Conservation (phyloP, 208 protist genomes). For the Leishmania gerbilli region DNA sequence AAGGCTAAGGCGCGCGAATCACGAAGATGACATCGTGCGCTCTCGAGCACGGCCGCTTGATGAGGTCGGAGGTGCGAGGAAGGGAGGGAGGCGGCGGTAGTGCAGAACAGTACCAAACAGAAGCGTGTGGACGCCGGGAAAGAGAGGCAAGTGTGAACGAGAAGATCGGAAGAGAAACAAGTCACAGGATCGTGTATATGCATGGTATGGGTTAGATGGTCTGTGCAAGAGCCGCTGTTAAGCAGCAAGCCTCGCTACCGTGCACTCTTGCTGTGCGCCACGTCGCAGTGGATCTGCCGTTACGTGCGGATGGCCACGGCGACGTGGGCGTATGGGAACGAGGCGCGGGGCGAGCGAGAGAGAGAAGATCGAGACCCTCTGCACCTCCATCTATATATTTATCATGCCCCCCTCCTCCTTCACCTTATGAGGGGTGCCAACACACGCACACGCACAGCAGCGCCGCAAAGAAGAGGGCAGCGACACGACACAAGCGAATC, state of each 20-base stretch:
- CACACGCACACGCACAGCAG: not conserved
- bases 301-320: not conserved
- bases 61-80: not conserved
- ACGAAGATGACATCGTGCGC: not conserved
- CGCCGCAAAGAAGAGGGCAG: too few species aligned
- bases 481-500: too few species aligned
- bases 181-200: not conserved
- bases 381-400: too few species aligned
- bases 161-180: not conserved
- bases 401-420: not conserved
- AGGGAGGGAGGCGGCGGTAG: not conserved
- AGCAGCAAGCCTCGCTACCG: not conserved
- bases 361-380: not conserved
- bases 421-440: not conserved
- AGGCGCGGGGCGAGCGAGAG: not conserved
- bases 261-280: not conserved
- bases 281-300: not conserved
- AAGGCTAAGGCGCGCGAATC: not conserved
- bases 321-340: not conserved
- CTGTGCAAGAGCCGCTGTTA: not conserved
- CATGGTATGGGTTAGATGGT: not conserved
- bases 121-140: not conserved
- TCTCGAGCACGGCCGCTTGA: not conserved
- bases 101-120: not conserved
- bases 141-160: not conserved